Base-by-base conservation (phyloP, 2,329 filamentous ascomycete species). In the Pestalotiopsis sp. region DNA sequence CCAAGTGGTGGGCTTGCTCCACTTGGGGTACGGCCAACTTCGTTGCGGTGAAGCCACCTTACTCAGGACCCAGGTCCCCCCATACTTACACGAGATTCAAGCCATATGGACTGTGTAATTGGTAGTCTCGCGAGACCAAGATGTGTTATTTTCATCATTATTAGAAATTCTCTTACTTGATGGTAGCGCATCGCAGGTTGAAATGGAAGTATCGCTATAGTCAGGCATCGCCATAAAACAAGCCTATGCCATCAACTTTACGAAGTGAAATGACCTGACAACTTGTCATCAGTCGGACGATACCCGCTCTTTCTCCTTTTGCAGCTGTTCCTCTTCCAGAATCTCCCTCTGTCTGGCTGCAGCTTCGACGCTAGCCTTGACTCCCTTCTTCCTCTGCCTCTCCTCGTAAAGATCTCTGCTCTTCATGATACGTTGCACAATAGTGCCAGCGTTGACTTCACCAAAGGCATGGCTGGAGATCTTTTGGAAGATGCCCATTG, bases 361-460 rank as follows among this genome's bases (percentile, higher is more conserved):
- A 41, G 87, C 89, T 80, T 98, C 96, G 0, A 89, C 88, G 62
- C 91, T 86, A 0, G 91, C 91, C 83, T 99, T 99, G 72, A 94
- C 88, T 12, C 95, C 92, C 84, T 99, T 99, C 73, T 92, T 90
- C 65, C 93, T 87, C 84, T 99, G 96, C 69, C 96, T 86, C 75
- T 94, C 96, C 82, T 98, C 95, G 79, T 98, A 99, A 77, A 93
- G 87, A 69, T 92, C 91, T 41, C 95, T 87, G 75, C 93, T 95
- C 80, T 91, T 92, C 85, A 98, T 86, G 77, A 99, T 99, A 39
- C 96, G 86, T 73, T 92, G 89, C 62, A 99, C 95, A 74, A 99
- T 98, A 74, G 96, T 92, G 3, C 91, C 94, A 0, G 95, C 94
- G 79, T 98, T 98, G 71, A 98, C 94, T 70, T 94, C 87, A 72